A percentile compares a stretch with the other conserved stretches of the same genome.
phyloP scores from a whole-genome alignment of 1,284 basidiomycete species.

The Microbotryum lychnidis-dioicae region DNA sequence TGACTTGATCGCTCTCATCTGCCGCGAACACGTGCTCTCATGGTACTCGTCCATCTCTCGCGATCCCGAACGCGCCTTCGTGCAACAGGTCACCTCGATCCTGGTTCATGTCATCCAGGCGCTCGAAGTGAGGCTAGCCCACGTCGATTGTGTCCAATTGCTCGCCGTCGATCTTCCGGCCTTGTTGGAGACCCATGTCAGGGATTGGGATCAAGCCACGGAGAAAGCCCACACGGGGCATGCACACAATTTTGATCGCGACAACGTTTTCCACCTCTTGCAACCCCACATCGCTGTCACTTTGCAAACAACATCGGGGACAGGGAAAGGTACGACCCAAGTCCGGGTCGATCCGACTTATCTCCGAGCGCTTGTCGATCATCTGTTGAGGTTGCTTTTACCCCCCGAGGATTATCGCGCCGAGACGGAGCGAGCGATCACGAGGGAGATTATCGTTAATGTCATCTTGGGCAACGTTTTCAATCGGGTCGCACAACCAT shows the following conservation, averaged over 20 bases:
- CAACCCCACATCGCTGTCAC: conserved; percentile 70
- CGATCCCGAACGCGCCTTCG: conserved; percentile 58
- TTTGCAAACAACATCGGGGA: conserved; percentile 42
- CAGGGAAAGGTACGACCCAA: background rate
- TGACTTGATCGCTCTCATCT: conserved; percentile 63
- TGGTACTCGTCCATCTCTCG: conserved; percentile 72
- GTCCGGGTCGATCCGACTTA: conserved; percentile 57
- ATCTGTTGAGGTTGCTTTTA: conserved; percentile 57
- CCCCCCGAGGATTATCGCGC: conserved; percentile 60
- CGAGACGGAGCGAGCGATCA: conserved; percentile 61
- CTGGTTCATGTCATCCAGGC: conserved; percentile 52
- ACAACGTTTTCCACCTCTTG: conserved; percentile 61
- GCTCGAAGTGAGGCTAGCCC: conserved; percentile 53
- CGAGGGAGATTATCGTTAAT: conserved; percentile 67
- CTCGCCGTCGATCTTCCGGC: conserved; percentile 54
- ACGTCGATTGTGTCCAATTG: conserved; percentile 53
- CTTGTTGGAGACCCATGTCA: conserved; percentile 60
- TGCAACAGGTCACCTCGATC: conserved; percentile 59
- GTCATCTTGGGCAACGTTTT: conserved; percentile 58
- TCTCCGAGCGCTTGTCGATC: conserved; percentile 63
- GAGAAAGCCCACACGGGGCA: conserved; percentile 58
- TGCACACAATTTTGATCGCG: conserved; percentile 41
- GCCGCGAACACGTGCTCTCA: conserved; percentile 63
- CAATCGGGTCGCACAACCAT: conserved; percentile 63
- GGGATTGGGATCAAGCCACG: conserved; percentile 60